Conservation (phyloP, 2,329 filamentous ascomycete species). For the Ophiostoma quercus region DNA sequence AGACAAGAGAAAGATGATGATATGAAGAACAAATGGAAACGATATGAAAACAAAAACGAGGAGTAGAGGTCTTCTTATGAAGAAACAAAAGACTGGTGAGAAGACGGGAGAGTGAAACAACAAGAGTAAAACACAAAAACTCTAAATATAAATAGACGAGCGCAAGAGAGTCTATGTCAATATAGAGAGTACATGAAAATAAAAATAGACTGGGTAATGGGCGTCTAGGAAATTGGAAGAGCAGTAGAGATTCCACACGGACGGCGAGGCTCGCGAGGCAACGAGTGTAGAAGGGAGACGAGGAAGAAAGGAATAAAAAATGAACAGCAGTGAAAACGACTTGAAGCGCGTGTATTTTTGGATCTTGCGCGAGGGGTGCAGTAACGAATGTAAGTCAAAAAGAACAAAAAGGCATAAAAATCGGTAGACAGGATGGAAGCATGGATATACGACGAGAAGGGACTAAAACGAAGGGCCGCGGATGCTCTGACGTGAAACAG, state of each 20-base stretch:
- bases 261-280: background rate
- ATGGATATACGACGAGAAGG: background rate
- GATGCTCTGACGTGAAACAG: slow-evolving; percentile 4
- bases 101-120: slow-evolving; percentile 34
- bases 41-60: background rate
- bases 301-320: background rate
- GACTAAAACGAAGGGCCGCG: background rate
- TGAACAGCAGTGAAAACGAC: background rate
- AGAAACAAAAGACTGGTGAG: background rate
- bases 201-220: slow-evolving; percentile 3
- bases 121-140: slow-evolving; percentile 16
- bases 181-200: background rate
- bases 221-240: background rate
- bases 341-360: slow-evolving; percentile 10
- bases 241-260: background rate
- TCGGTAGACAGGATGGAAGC: background rate
- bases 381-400: too few relatives aligned
- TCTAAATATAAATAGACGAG: slow-evolving; percentile 10
- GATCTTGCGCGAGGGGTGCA: background rate
- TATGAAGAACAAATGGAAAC: background rate
- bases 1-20: slow-evolving; percentile 23
- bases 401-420: too few relatives aligned
- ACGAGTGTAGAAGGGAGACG: background rate
- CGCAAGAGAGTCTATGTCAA: background rate
- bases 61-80: background rate